Evolutionary conservation across 176 grass and related monocot species (phyloP), one percentile per base, ranked within the genome.

Genomic region (Paspalum vaginatum): DNA sequence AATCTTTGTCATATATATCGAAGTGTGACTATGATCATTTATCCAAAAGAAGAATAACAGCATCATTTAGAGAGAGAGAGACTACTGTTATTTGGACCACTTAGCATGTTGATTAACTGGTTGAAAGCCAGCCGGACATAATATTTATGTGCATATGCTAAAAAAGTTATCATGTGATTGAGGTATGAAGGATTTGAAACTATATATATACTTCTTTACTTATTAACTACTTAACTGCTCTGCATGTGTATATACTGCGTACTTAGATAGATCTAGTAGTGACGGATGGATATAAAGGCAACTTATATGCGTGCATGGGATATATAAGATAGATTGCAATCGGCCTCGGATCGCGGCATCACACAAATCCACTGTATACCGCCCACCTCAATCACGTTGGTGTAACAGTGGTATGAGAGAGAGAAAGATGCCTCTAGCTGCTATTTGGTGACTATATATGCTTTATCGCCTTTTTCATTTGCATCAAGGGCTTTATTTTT

Each of bases 261-360:
- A 40, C 20, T 25, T 18, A 43, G 62, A 63, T 13, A 82, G 65
- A 78, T 79, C 20, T 79, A 43, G 14, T 79, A 54, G 32, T 44
- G 75, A 69, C 13, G 54, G 14, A 80, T 56, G 20, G 61, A 84
- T 80, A 62, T 54, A 85, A 80, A 80, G 54, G 6, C 1, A 17
- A 74, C 48, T 5, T 24, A 42, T 20, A 74, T 67, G 5, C 52
- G 80, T 39, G 45, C 1, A 64, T 25, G 40, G 7, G 45, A 72
- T 83, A 70, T 70, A 26, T 49, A 17, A 9, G 32, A 70, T 54
- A 85, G 65, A 78, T 56, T 22, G 56, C 21, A 51, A 86, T 80
- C 84, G 60, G 14, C 38, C 50, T 81, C 78, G 87, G 41, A 81
- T 89, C 72, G 82, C 82, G 4, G 70, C 77, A 89, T 89, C 82